Evolutionary conservation across 2,329 filamentous ascomycete genomes (phyloP).

Genomic region (Clonostachys sp.): DNA sequence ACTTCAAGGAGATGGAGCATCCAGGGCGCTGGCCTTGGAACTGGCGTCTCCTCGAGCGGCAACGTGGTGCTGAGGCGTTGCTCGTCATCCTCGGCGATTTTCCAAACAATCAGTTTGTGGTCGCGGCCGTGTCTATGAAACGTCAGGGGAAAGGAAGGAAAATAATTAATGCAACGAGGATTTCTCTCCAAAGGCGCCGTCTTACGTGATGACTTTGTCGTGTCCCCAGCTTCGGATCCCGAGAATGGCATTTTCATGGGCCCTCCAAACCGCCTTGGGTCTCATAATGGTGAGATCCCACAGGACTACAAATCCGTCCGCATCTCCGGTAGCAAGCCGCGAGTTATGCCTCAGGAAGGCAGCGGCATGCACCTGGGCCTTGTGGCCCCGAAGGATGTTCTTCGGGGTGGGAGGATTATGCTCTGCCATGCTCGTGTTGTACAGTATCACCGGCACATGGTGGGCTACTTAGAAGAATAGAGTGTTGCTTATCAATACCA

Average conservation of each 20-base stretch:
- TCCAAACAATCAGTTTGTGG: constrained; percentile 82
- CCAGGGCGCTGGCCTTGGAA: constrained; percentile 65
- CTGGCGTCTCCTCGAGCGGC: constrained; percentile 59
- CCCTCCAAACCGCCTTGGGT: constrained; percentile 78
- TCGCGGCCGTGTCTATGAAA: constrained; percentile 77
- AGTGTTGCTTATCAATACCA: too few relatives aligned
- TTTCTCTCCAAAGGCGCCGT: background rate
- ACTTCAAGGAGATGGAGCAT: constrained; percentile 79
- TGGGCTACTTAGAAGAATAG: too few relatives aligned
- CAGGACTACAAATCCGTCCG: constrained; percentile 80
- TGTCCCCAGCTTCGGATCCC: constrained; percentile 66
- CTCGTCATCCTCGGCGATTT: constrained; percentile 58
- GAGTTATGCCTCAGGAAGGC: constrained; percentile 69
- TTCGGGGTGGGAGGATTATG: constrained; percentile 31
- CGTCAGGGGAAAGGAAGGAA: background rate
- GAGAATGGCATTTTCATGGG: constrained; percentile 74
- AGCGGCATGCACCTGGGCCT: constrained; percentile 72
- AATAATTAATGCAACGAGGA: background rate
- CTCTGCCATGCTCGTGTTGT: constrained; percentile 15
- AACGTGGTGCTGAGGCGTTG: constrained; percentile 59
- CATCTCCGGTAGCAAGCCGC: constrained; percentile 80
- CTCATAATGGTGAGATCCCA: constrained; percentile 85
- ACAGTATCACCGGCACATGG: background rate
- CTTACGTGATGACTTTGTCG: constrained; percentile 81
- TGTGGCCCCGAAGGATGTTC: constrained; percentile 79